Conservation (phyloP, 2,329 filamentous ascomycete genomes). For the Reticulascus tulasneorum region DNA sequence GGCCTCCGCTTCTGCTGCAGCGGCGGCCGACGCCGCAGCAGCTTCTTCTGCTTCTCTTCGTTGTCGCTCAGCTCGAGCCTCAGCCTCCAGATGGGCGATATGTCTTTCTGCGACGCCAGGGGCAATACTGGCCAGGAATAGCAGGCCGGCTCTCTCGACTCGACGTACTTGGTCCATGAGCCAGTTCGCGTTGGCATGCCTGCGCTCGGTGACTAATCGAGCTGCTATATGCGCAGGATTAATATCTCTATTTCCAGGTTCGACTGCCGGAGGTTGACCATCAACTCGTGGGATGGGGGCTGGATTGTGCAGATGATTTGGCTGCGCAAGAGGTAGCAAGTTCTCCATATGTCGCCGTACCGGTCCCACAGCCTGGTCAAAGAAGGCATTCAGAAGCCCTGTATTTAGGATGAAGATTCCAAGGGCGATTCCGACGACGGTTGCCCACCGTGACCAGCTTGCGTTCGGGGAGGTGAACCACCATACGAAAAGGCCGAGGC, state of each 20-base stretch:
- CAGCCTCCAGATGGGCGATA: conserved; percentile 54
- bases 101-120: conserved; percentile 64
- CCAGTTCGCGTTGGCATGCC: conserved; percentile 43
- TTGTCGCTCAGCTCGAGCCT: conserved; percentile 41
- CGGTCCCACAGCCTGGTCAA: conserved; percentile 52
- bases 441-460: conserved; percentile 57
- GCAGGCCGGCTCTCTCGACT: conserved; percentile 55
- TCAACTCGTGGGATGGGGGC: conserved; percentile 3
- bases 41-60: conserved; percentile 39
- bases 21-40: conserved; percentile 31
- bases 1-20: conserved; percentile 21
- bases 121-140: conserved; percentile 63
- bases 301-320: conserved; percentile 21
- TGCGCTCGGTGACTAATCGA: conserved; percentile 46
- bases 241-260: conserved; percentile 23
- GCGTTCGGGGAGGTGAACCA: conserved; percentile 57
- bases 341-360: conserved; percentile 56
- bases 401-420: conserved; percentile 57
- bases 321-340: conserved; percentile 50
- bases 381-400: conserved; percentile 52
- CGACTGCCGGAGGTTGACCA: conserved; percentile 11
- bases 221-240: conserved; percentile 51
- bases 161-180: conserved; percentile 47
- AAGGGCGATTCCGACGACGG: conserved; percentile 49
- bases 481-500: conserved; percentile 58